These are phyloP conservation scores for Teunomyces pallodes DNA, from an alignment of 805 yeast species.

Conservation along the genomic window DNA sequence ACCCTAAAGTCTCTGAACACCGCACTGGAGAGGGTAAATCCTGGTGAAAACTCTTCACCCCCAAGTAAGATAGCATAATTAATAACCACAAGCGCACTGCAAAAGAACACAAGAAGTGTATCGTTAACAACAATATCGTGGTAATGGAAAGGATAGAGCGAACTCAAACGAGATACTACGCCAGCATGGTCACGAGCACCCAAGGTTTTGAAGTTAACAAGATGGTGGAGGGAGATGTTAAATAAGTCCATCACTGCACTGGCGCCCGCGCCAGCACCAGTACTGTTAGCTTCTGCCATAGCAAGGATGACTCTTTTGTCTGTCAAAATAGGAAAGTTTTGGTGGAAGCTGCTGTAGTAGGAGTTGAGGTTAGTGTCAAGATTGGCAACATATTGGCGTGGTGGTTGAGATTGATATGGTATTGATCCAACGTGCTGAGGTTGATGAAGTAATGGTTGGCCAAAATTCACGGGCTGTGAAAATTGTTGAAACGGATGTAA, in stretches of 20 bases:
- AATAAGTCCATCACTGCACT: slow-evolving; percentile 40
- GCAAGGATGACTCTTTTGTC: slow-evolving; percentile 21
- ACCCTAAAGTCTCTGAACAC: slow-evolving; percentile 60
- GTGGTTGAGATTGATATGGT: slow-evolving; percentile 16
- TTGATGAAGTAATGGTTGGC: neutral
- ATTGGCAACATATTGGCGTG: slow-evolving; percentile 12
- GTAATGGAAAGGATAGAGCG: slow-evolving; percentile 34
- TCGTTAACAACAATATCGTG: slow-evolving; percentile 22
- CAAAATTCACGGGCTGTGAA: neutral
- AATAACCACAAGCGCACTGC: slow-evolving; percentile 32
- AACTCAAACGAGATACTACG: slow-evolving; percentile 32
- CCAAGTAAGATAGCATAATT: slow-evolving; percentile 58
- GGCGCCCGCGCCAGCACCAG: slow-evolving; percentile 18
- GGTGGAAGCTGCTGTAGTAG: slow-evolving; percentile 45
- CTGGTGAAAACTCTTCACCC: slow-evolving; percentile 59
- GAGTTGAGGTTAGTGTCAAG: slow-evolving; percentile 34
- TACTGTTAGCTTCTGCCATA: slow-evolving; percentile 8
- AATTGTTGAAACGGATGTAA: neutral
- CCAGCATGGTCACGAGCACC: slow-evolving; percentile 31
- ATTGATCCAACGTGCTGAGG: slow-evolving; percentile 12
- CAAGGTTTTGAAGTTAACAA: slow-evolving; percentile 35
- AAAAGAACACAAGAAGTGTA: slow-evolving; percentile 24
- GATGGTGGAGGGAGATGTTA: slow-evolving; percentile 35
- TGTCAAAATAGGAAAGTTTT: slow-evolving; percentile 46
- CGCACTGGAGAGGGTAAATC: slow-evolving; percentile 50